Evolutionary conservation across 2,329 filamentous ascomycete species (phyloP).

Genomic region (Juglanconis sp.): DNA sequence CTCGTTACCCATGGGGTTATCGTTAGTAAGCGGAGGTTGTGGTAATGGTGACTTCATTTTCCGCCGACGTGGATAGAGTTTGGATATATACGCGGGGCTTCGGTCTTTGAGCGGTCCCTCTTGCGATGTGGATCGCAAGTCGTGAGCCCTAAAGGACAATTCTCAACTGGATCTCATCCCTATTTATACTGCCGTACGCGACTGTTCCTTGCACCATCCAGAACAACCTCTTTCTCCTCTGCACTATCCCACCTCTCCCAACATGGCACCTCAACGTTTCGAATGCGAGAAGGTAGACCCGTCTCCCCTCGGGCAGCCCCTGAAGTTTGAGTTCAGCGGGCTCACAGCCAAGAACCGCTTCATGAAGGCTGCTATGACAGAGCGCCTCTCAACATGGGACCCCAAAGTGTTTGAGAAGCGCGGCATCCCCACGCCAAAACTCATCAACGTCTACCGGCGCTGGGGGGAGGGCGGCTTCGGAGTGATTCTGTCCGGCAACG

Average conservation of each 20-base stretch:
- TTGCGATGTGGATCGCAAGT: no score
- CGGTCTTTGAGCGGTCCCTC: no score
- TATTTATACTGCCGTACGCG: no score
- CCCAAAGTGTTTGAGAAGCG: slow-evolving; percentile 48
- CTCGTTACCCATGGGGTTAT: no score
- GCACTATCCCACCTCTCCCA: background rate
- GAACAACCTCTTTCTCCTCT: background rate
- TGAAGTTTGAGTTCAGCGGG: slow-evolving; percentile 49
- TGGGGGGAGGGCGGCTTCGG: slow-evolving; percentile 60
- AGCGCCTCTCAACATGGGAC: slow-evolving; percentile 60
- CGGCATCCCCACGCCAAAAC: slow-evolving; percentile 35
- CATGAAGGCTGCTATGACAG: slow-evolving; percentile 66
- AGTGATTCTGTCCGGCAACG: slow-evolving; percentile 60
- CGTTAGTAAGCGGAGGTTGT: no score
- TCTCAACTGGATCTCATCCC: no score
- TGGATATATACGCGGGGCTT: no score
- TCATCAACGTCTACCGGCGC: slow-evolving; percentile 53
- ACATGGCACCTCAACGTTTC: slow-evolving; percentile 13
- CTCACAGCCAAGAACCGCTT: slow-evolving; percentile 62
- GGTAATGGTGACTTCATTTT: no score
- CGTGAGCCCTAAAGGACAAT: no score
- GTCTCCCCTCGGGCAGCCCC: slow-evolving; percentile 39
- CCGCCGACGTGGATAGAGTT: no score
- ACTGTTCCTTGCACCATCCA: no score
- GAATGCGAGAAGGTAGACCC: slow-evolving; percentile 23